Evolutionary conservation across 108 stramenopile species (phyloP).

Genomic region (Skeletonema marinoi): DNA sequence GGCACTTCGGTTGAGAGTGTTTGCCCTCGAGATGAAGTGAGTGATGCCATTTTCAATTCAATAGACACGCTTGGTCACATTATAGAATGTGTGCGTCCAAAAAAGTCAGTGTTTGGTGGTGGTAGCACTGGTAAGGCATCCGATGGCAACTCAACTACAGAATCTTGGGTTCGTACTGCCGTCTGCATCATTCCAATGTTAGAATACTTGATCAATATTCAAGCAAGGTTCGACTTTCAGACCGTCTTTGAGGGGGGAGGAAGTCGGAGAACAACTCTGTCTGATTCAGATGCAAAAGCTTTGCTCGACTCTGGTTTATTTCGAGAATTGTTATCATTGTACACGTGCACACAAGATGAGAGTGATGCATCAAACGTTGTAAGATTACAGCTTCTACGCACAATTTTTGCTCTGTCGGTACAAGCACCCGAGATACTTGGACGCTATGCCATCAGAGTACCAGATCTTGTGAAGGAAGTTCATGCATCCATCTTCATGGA

Average conservation of each 20-base stretch:
- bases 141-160: constrained; percentile 7
- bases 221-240: constrained; percentile 45
- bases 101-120: constrained; percentile 6
- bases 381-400: constrained; percentile 38
- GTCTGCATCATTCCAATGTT: constrained; percentile 46
- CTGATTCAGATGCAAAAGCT: constrained; percentile 36
- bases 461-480: constrained; percentile 44
- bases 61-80: constrained; percentile 34
- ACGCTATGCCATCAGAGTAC: constrained; percentile 36
- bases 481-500: constrained; percentile 33
- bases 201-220: constrained; percentile 42
- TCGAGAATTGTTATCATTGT: constrained; percentile 38
- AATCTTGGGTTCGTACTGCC: constrained; percentile 30
- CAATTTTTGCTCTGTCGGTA: constrained; percentile 30
- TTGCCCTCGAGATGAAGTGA: constrained; percentile 47
- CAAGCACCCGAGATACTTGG: constrained; percentile 36
- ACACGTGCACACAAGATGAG: constrained; percentile 12
- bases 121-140: not conserved
- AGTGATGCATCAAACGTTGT: constrained; percentile 12
- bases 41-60: constrained; percentile 28
- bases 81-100: constrained; percentile 28
- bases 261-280: constrained; percentile 20
- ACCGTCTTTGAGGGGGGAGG: constrained; percentile 38
- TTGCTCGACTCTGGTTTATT: constrained; percentile 48
- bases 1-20: constrained; percentile 36